Evolutionary conservation across 2,329 filamentous ascomycete genomes (phyloP).

Genomic region (Calonectria crousiana): DNA sequence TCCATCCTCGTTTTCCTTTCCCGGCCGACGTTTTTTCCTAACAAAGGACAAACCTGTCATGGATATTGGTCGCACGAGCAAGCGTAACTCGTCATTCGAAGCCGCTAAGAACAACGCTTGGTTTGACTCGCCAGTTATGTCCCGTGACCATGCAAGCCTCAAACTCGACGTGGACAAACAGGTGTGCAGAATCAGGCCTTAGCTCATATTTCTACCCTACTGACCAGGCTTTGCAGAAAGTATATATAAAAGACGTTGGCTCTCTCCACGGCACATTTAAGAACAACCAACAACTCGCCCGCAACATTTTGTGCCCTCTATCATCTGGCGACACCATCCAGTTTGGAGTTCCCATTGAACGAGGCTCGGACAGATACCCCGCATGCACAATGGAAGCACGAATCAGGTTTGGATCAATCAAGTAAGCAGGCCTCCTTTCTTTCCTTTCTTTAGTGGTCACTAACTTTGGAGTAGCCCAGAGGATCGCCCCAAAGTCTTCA

Average conservation of each 20-base stretch:
- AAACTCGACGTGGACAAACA: conserved; percentile 56
- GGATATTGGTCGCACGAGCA: conserved; percentile 60
- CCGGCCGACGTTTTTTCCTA: conserved; percentile 47
- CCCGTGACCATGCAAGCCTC: conserved; percentile 73
- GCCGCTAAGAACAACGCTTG: conserved; percentile 68
- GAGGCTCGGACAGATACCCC: conserved; percentile 50
- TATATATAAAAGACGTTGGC: conserved; percentile 59
- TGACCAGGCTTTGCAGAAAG: conserved; percentile 50
- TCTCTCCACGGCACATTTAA: conserved; percentile 68
- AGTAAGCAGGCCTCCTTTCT: conserved; percentile 30
- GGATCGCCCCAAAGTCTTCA: conserved; percentile 50
- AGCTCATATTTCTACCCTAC: conserved; percentile 4
- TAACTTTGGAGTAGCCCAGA: conserved; percentile 42
- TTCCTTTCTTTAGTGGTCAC: background rate
- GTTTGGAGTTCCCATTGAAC: conserved; percentile 53
- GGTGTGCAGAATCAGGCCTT: conserved; percentile 50
- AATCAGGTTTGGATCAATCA: conserved; percentile 43
- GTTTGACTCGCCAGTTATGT: conserved; percentile 81
- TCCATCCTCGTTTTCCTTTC: conserved; percentile 34
- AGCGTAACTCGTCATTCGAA: conserved; percentile 48
- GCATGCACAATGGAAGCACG: conserved; percentile 53
- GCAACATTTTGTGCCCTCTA: conserved; percentile 34
- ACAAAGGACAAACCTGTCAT: conserved; percentile 45
- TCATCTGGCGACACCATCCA: conserved; percentile 47
- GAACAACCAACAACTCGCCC: conserved; percentile 48